Base-by-base conservation (phyloP, 2,329 filamentous ascomycete species). In the Fusarium sp. region DNA sequence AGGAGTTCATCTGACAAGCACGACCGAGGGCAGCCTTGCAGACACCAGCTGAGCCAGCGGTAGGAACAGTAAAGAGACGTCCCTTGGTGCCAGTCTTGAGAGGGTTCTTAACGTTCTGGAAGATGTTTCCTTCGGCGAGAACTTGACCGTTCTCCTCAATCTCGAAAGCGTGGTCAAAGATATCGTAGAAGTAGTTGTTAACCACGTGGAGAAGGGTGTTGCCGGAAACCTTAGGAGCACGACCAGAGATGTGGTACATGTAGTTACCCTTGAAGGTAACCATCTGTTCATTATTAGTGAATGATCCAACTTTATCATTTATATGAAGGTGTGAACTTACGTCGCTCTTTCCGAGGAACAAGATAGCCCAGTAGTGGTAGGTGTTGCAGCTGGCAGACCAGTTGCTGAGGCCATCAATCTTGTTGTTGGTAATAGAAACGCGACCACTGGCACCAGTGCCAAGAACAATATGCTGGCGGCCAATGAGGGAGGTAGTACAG, bases 231-330 rank as follows among this genome's bases (percentile, higher is more conserved):
- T 89, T 89, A 70, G 87, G 88, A 10, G 81, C 80, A 56, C 88
- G 86, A 57, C 87, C 88, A 14, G 82, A 84, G 51, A 84, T 85
- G 77, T 87, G 82, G 82, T 88, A 85, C 74, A 90, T 80, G 80
- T 88, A 89, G 82, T 90, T 90, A 67, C 82, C 82, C 81, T 88
- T 86, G 75, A 90, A 74, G 66, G 88, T 90, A 73, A 89, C 80
- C 65, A 75, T 42, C 63, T 66, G 6, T 2, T 1, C 2, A 0
- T 25, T 16, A 8, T 66, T 46, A 66, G 61, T 16, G 4, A 4
- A n/a, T n/a, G 5, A n/a, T 37, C 10, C 34, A 37, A 37, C 6
- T 12, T 1, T 3, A 2, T 14, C 4, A 2, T 1, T 7, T 7
- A 1, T n/a, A 4, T 32, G 0, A 16, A 18, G 45, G 5, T 13